Evolutionary conservation across 2,329 filamentous ascomycete genomes (phyloP), one percentile per base, ranked within the genome.

Genomic region (Cladosporium velox): DNA sequence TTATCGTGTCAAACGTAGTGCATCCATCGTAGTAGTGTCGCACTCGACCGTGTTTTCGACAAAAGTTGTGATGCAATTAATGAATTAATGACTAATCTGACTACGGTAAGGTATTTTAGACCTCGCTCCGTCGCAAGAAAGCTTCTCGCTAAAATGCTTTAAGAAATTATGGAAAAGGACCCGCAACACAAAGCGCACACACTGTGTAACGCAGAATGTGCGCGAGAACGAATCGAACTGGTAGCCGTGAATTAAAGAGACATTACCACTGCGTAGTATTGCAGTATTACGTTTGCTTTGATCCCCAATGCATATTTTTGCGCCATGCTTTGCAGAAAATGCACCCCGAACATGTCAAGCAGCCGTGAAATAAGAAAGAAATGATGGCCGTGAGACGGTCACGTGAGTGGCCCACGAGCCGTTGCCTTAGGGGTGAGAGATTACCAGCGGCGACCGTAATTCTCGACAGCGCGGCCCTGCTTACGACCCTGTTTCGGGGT

Each of bases 401-500:
- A 41, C 12, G 6, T 58, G n/a, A 12, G 21, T 58, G n/a, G 55
- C 18, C 49, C 10, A 24, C n/a, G 32, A 34, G 18, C 15, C 12
- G 18, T 35, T 15, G 32, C 30, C 32, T n/a, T 24, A 21, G 7
- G 14, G 11, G 28, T 7, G 21, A 28, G 34, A 3, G n/a, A 26
- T 41, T 52, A 65, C 54, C 62, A 65, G 30, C 62, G 62, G 15
- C 52, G 62, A 1, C 51, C 52, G n/a, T 57, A 49, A 18, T 12
- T 38, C 2, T 64, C 52, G 14, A 21, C 47, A 35, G 21, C 55
- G 11, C 60, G 55, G 18, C 24, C 24, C 49, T 66, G 62, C 64
- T 68, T 71, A 59, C 66, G 68, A 10, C 64, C 63, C 61, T 70
- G 68, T 59, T 68, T 68, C 15, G 70, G 70, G 38, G 69, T 71